A percentile compares a stretch with the other conserved stretches of the same genome.
These are phyloP conservation scores for Sanghuangporus sanghuang DNA, from an alignment of 1,284 basidiomycete species.

Conservation along the genomic window DNA sequence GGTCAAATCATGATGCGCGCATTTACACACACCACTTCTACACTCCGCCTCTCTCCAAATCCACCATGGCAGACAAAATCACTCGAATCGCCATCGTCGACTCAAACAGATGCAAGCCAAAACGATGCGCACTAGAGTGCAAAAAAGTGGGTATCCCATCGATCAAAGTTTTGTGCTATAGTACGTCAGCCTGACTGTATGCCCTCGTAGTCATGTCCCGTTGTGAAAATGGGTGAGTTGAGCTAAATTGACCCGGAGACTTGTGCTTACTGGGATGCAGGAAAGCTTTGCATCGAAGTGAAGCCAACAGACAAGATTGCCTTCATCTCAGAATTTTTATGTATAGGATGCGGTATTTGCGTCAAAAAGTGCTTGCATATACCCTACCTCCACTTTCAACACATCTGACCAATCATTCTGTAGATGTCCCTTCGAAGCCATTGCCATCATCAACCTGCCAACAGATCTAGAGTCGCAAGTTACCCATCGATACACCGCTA, in stretches of 20 bases:
- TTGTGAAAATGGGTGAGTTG: conserved; percentile 90
- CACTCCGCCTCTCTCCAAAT: not conserved
- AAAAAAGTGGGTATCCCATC: conserved; percentile 60
- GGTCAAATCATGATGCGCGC: not conserved
- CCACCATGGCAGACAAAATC: conserved; percentile 64
- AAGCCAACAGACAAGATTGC: conserved; percentile 92
- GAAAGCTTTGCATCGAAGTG: conserved; percentile 97
- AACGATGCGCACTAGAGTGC: conserved; percentile 88
- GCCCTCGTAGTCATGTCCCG: conserved; percentile 79
- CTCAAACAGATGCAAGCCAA: conserved; percentile 89
- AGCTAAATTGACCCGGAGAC: not conserved
- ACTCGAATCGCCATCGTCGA: conserved; percentile 96
- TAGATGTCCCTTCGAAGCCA: conserved; percentile 97
- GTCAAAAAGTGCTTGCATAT: conserved; percentile 80
- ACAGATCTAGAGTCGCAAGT: conserved; percentile 93
- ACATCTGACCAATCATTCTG: conserved; percentile 9
- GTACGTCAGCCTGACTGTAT: conserved; percentile 3
- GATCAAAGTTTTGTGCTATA: not conserved
- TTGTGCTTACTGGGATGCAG: conserved; percentile 33
- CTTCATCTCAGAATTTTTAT: conserved; percentile 95
- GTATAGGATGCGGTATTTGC: conserved; percentile 97
- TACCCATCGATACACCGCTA: conserved; percentile 95
- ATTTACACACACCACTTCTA: not conserved
- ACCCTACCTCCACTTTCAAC: not conserved
- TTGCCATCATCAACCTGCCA: conserved; percentile 94